Conservation (phyloP, 2,329 filamentous ascomycete genomes). For the Cladosporium oxysporum region DNA sequence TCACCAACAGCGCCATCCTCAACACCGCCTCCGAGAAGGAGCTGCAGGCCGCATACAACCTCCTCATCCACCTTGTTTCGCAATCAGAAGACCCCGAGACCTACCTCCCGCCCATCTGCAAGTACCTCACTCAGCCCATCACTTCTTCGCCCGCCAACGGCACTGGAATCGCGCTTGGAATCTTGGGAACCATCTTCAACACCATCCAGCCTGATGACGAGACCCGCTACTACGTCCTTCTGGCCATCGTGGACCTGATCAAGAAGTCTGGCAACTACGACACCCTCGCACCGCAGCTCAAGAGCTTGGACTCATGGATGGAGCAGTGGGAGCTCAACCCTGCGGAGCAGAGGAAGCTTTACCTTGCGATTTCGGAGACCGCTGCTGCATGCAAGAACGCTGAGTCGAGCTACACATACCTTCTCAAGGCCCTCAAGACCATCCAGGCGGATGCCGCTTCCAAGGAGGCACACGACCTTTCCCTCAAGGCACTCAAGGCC, state of each 20-base stretch:
- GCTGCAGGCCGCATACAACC: conserved; percentile 93
- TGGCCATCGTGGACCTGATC: conserved; percentile 83
- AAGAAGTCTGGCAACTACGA: conserved; percentile 68
- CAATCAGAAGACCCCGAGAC: conserved; percentile 83
- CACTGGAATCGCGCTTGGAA: conserved; percentile 80
- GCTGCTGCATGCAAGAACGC: conserved; percentile 77
- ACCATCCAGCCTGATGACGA: conserved; percentile 75
- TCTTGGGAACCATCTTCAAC: conserved; percentile 96
- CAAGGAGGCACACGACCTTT: conserved; percentile 58
- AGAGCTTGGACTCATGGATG: conserved; percentile 80
- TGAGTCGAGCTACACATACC: conserved; percentile 73
- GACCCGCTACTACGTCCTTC: conserved; percentile 84
- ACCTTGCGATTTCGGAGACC: conserved; percentile 77
- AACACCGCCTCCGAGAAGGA: conserved; percentile 93
- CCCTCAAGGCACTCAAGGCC: conserved; percentile 64
- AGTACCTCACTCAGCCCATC: conserved; percentile 84
- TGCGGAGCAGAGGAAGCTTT: conserved; percentile 82
- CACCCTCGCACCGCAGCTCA: conserved; percentile 77
- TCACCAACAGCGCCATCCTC: conserved; percentile 73
- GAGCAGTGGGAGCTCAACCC: conserved; percentile 77
- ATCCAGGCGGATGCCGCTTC: conserved; percentile 62
- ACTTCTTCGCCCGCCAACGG: conserved; percentile 83
- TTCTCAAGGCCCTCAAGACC: conserved; percentile 73
- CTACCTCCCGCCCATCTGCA: conserved; percentile 84
- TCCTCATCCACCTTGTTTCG: conserved; percentile 88